Percentiles rank a stretch among this genome's conserved stretches.
phyloP scores from a whole-genome alignment of 139 green algal genomes.

The Closterium sp. region DNA sequence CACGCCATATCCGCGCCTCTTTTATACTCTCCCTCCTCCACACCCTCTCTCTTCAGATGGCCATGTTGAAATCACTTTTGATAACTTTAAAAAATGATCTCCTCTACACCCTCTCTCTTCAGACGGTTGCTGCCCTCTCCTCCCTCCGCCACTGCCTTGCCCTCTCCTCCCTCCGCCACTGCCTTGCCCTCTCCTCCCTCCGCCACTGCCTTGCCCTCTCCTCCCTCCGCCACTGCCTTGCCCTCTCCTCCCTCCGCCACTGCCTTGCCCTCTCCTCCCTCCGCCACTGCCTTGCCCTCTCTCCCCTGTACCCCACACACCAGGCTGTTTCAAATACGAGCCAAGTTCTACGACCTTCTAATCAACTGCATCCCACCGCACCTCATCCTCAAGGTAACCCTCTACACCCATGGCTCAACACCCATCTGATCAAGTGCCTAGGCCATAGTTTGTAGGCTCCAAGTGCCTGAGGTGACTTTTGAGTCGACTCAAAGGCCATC shows the following conservation, averaged over 20 bases:
- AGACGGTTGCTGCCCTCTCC: no score
- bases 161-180: not conserved
- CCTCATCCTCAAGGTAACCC: constrained; percentile 67
- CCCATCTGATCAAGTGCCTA: not conserved
- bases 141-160: not conserved
- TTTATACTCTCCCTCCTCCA: no score
- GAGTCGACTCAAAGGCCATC: not conserved
- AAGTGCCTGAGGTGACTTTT: not conserved
- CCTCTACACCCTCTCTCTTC: no score
- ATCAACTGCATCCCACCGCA: constrained; percentile 93
- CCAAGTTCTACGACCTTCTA: constrained; percentile 95
- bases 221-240: no score
- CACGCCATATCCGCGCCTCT: no score
- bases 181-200: no score
- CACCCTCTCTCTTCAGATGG: no score
- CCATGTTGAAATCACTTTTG: no score
- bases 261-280: not conserved
- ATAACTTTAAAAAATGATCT: no score
- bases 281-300: not conserved
- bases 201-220: no score
- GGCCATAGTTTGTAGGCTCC: not conserved
- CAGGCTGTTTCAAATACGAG: constrained; percentile 61
- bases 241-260: no score
- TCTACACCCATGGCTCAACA: no score
- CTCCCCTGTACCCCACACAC: not conserved